phyloP scores from a whole-genome alignment of 1,284 basidiomycete species.

The Heterobasidion parviporum region DNA sequence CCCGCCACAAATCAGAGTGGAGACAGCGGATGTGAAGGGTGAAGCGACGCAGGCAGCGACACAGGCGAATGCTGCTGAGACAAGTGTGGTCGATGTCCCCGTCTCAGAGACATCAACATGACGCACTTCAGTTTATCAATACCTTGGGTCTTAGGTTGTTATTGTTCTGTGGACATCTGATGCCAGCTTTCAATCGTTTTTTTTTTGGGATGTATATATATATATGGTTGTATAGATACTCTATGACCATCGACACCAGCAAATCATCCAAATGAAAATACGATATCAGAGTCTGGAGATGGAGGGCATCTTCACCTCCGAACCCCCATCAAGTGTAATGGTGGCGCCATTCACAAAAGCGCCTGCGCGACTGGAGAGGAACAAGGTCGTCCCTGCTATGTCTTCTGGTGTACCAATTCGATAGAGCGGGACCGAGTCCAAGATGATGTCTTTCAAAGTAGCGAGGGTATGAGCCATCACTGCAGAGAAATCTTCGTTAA shows the following conservation, averaged over 20 bases:
- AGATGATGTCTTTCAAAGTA: conserved; percentile 36
- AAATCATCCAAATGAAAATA: not conserved
- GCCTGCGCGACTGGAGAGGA: conserved; percentile 51
- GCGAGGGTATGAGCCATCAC: conserved; percentile 58
- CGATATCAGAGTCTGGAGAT: conserved; percentile 2
- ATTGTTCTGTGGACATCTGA: not conserved
- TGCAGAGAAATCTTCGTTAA: conserved; percentile 11
- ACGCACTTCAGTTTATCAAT: not conserved
- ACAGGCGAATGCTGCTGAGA: not conserved
- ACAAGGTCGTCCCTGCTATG: conserved; percentile 54
- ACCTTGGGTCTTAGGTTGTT: not conserved
- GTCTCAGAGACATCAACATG: too few species aligned
- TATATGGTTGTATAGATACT: too few species aligned
- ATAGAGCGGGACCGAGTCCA: conserved; percentile 38
- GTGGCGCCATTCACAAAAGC: conserved; percentile 60
- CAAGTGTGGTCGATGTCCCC: not conserved
- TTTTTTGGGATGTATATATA: too few species aligned
- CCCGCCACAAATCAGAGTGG: not conserved
- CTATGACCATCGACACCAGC: too few species aligned
- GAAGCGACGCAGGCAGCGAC: conserved; percentile 4
- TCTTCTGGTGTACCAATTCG: conserved; percentile 59
- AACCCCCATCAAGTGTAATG: conserved; percentile 46
- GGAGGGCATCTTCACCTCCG: conserved; percentile 3
- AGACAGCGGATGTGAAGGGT: conserved; percentile 1
- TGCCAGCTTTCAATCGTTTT: too few species aligned